Conservation (phyloP, 257 asterid species). For the Solanum bulbocastanum region DNA sequence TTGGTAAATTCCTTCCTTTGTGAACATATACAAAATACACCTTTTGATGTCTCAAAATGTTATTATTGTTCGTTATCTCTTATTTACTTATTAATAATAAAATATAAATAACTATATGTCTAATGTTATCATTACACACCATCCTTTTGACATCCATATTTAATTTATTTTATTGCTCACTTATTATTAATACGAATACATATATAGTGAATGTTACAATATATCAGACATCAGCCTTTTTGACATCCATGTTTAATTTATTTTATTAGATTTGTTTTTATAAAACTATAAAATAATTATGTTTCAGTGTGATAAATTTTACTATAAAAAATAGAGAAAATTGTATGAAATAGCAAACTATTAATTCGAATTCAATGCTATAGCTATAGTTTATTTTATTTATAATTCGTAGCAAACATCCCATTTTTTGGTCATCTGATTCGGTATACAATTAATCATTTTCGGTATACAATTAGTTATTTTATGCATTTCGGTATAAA, state of each 20-base stretch:
- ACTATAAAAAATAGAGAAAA: neutral
- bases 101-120: neutral
- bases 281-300: neutral
- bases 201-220: neutral
- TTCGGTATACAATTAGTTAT: too few species aligned
- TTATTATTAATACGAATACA: neutral
- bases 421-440: too few species aligned
- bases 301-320: neutral
- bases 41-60: neutral
- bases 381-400: too few species aligned
- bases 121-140: neutral
- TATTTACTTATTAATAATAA: too few species aligned
- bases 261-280: neutral
- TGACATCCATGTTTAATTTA: neutral
- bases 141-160: neutral
- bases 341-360: too few species aligned
- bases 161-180: neutral
- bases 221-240: neutral
- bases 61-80: too few species aligned
- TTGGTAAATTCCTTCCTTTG: neutral
- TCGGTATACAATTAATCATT: too few species aligned
- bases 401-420: too few species aligned
- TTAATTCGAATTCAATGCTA: too few species aligned
- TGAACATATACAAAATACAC: neutral
- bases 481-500: too few species aligned